phyloP scores from a whole-genome alignment of 2,329 filamentous ascomycete genomes.

The Nannizziopsis arthrosporioides region DNA sequence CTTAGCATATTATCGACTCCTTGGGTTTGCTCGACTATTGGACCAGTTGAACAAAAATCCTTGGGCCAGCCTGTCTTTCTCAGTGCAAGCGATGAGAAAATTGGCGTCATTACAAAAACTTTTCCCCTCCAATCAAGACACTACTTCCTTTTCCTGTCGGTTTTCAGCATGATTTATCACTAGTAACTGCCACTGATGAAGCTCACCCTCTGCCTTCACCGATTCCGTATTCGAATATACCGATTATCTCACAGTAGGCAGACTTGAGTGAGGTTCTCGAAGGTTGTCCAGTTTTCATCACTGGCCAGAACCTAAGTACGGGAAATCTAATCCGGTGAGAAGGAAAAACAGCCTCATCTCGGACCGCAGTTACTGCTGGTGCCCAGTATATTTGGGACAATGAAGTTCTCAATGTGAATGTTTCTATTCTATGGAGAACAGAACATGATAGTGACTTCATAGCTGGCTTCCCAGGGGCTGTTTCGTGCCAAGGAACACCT shows the following conservation, averaged over 20 bases:
- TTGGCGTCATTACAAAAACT: conserved; percentile 8
- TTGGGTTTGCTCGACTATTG: too few relatives aligned
- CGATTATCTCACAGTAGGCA: conserved; percentile 4
- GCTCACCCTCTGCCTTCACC: conserved; percentile 1
- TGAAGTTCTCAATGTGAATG: not conserved
- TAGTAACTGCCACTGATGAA: conserved; percentile 7
- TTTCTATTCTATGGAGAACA: conserved; percentile 10
- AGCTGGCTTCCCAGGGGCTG: conserved; percentile 2
- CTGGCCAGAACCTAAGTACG: not conserved
- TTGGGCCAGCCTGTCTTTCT: too few relatives aligned
- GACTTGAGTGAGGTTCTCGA: conserved; percentile 10
- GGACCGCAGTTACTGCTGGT: conserved; percentile 7
- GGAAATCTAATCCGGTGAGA: not conserved
- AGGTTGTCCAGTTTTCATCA: conserved; percentile 10
- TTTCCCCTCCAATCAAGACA: conserved; percentile 7
- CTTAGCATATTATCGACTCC: too few relatives aligned
- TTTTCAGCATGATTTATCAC: conserved; percentile 11
- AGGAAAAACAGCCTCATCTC: not conserved
- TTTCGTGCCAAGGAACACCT: conserved; percentile 4
- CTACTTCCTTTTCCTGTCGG: conserved; percentile 9
- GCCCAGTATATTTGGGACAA: conserved; percentile 11
- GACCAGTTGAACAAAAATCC: too few relatives aligned
- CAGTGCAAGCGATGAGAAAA: too few relatives aligned
- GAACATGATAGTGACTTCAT: not conserved
- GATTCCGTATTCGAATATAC: not conserved